Evolutionary conservation across 2,329 filamentous ascomycete genomes (phyloP).

Genomic region (Metarhizium brunneum): DNA sequence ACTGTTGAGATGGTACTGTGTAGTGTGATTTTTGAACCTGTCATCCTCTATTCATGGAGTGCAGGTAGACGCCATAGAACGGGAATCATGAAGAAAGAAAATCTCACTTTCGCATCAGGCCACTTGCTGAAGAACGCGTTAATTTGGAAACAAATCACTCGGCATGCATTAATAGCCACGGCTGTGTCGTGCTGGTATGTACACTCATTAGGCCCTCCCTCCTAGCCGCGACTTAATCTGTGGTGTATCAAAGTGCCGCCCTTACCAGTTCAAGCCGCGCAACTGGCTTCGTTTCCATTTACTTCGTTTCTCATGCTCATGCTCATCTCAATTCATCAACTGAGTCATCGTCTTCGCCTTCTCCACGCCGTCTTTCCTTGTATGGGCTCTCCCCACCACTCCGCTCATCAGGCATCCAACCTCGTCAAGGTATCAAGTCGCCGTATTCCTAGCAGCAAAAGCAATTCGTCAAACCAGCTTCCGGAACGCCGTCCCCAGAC

Average conservation of each 20-base stretch:
- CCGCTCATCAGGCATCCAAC: not conserved
- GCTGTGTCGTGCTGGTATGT: not conserved
- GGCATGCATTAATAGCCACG: not conserved
- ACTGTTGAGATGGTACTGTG: not conserved
- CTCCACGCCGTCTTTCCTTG: not conserved
- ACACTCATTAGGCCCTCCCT: not conserved
- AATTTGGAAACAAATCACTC: too few relatives aligned
- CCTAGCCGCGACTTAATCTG: not conserved
- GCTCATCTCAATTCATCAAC: not conserved
- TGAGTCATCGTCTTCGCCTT: not conserved
- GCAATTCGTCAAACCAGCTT: slow-evolving; percentile 3
- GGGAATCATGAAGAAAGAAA: not conserved
- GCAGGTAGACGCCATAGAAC: not conserved
- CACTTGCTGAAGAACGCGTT: too few relatives aligned
- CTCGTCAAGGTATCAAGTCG: slow-evolving; percentile 6
- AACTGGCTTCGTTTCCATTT: not conserved
- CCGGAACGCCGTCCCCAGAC: slow-evolving; percentile 13
- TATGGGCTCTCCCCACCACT: not conserved
- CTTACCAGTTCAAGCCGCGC: not conserved
- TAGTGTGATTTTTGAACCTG: not conserved
- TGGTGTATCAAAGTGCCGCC: not conserved
- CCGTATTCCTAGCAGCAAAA: slow-evolving; percentile 1
- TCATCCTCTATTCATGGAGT: not conserved
- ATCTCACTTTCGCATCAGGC: too few relatives aligned
- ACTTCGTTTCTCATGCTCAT: not conserved